phyloP scores from a whole-genome alignment of 2,329 filamentous ascomycete species.

The Mollisia scopiformis region DNA sequence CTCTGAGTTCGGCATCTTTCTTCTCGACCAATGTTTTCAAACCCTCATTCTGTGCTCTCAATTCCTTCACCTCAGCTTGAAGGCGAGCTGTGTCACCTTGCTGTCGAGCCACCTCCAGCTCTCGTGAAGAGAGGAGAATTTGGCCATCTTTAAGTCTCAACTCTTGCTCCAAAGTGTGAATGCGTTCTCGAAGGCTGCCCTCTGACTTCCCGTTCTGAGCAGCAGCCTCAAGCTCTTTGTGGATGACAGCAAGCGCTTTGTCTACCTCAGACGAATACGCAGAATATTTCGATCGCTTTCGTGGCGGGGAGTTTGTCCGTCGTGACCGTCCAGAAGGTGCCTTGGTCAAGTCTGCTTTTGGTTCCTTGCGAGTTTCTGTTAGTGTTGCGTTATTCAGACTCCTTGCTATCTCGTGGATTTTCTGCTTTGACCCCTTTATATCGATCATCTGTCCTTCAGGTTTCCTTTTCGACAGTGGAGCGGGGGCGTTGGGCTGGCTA shows the following conservation, averaged over 20 bases:
- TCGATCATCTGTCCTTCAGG: neutral
- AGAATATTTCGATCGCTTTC: constrained; percentile 28
- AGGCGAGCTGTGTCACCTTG: neutral
- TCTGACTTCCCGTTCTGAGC: constrained; percentile 18
- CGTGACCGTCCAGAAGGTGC: neutral
- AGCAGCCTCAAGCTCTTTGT: constrained; percentile 23
- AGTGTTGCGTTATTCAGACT: neutral
- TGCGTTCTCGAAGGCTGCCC: constrained; percentile 11
- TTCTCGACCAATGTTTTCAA: constrained; percentile 15
- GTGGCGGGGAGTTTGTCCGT: constrained; percentile 17
- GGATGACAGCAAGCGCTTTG: constrained; percentile 25
- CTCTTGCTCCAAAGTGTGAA: constrained; percentile 25
- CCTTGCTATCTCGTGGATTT: neutral
- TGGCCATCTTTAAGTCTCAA: constrained; percentile 25
- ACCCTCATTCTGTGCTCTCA: constrained; percentile 13
- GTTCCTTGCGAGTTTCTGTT: neutral
- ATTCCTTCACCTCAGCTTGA: constrained; percentile 9
- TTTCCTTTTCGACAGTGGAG: neutral
- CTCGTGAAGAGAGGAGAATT: constrained; percentile 8
- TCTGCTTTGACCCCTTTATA: neutral
- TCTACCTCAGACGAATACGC: constrained; percentile 24
- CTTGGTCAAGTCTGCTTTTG: neutral
- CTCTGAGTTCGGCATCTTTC: constrained; percentile 23
- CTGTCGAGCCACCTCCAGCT: constrained; percentile 16
- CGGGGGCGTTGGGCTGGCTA: neutral